Evolutionary conservation across 331 rosid species (phyloP), one percentile per base, ranked within the genome.

Genomic region (Malus hybrid): DNA sequence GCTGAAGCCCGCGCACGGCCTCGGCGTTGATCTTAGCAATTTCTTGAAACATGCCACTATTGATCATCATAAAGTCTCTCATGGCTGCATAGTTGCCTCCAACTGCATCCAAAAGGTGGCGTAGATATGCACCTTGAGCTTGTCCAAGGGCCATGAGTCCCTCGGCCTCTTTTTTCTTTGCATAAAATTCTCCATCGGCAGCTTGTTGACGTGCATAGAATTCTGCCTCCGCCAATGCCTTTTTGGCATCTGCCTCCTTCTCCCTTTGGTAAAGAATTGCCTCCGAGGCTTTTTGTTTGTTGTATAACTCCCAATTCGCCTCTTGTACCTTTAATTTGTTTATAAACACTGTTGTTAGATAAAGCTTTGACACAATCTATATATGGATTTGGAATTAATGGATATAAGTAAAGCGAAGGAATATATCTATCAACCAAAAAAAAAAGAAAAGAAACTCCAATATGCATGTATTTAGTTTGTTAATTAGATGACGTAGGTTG

Each of bases 161-260:
- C 79, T 91, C 91, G 1, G 93, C 93, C 72, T 85, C 91, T 8
- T 84, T 90, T 55, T 73, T 79, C 82, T 83, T 87, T 3, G 90
- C 80, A 33, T 77, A 83, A 2, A 88, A 33, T 13, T 84, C 89
- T 36, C 89, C 92, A 48, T 88, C 90, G 0, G 92, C 93, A 1
- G n/a, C 85, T 79, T 84, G 89, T 18, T 86, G 83, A 1, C 86
- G 86, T 29, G 86, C 56, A 19, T 31, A 91, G 33, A 81, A 77
- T 4, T 44, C 52, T 12, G 59, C 59, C 59, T 54, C 22, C 0
- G 88, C 89, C 69, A 81, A 85, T 0, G 89, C 87, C 81, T 42
- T 29, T 88, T 5, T 83, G 86, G 91, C 93, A 50, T 80, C 85
- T 0, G 93, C 93, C 65, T 85, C 93, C 32, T 65, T 80, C 65